phyloP scores from a whole-genome alignment of 306 rosid genomes.

The Ormosia emarginata region DNA sequence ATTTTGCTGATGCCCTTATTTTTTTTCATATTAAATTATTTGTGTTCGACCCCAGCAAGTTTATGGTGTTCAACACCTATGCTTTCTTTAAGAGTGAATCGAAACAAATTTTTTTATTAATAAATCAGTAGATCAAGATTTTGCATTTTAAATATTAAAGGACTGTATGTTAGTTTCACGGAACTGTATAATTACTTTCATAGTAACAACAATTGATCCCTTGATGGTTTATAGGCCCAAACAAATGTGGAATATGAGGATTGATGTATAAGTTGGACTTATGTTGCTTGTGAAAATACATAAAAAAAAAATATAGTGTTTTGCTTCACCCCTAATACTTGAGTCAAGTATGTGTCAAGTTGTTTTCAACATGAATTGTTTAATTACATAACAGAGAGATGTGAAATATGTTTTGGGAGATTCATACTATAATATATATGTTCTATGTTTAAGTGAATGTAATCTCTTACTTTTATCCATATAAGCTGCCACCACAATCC shows the following conservation, averaged over 20 bases:
- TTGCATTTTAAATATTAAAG: not conserved
- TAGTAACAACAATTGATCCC: not conserved
- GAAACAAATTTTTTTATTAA: not conserved
- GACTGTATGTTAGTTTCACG: not conserved
- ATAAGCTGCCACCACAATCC: too few species aligned
- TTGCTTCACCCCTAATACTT: not conserved
- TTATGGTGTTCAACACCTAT: not conserved
- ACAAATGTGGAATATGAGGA: not conserved
- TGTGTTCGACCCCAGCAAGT: not conserved
- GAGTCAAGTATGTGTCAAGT: not conserved
- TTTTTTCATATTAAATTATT: not conserved
- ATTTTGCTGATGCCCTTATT: not conserved
- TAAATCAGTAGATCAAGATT: not conserved
- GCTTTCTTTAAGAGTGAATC: not conserved
- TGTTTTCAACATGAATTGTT: not conserved
- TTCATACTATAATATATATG: not conserved
- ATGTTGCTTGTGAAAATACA: not conserved
- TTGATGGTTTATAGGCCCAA: not conserved
- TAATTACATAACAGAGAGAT: not conserved
- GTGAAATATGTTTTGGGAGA: constrained; percentile 1
- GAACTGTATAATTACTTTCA: not conserved
- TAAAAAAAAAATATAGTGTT: not conserved
- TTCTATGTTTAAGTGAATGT: not conserved
- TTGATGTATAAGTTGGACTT: not conserved
- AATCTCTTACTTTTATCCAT: not conserved